These are phyloP conservation scores for Bacidia gigantensis DNA, from an alignment of 495 filamentous ascomycete species.

Conservation along the genomic window DNA sequence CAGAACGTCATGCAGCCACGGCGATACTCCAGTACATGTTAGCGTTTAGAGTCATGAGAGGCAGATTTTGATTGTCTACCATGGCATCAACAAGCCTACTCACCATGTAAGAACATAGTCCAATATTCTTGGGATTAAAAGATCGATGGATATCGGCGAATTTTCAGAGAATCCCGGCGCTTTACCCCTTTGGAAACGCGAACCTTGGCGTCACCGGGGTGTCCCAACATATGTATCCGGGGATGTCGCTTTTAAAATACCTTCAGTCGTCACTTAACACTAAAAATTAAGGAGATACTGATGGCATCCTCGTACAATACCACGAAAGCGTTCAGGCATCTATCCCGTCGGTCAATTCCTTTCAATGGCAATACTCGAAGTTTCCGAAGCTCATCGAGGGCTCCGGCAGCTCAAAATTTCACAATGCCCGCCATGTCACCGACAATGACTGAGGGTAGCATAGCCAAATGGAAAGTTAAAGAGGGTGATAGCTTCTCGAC, in stretches of 20 bases:
- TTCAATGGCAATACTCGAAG: slow-evolving; percentile 21
- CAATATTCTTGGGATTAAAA: background rate
- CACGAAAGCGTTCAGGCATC: slow-evolving; percentile 2
- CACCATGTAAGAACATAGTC: background rate
- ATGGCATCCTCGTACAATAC: slow-evolving; percentile 12
- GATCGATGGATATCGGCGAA: background rate
- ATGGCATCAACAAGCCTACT: too few species aligned
- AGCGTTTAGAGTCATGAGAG: background rate
- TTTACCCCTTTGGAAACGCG: background rate
- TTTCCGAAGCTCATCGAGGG: slow-evolving; percentile 44
- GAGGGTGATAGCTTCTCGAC: slow-evolving; percentile 62
- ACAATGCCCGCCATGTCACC: slow-evolving; percentile 79
- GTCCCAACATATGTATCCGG: background rate
- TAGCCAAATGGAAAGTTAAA: slow-evolving; percentile 61
- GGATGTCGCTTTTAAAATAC: background rate
- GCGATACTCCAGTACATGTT: background rate
- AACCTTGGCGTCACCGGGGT: background rate
- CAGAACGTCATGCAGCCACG: background rate
- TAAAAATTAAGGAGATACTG: background rate
- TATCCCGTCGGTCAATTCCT: slow-evolving; percentile 5
- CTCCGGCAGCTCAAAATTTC: slow-evolving; percentile 58
- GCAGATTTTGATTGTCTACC: background rate
- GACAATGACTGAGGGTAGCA: slow-evolving; percentile 79
- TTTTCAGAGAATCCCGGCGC: background rate
- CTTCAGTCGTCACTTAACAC: too few species aligned